Evolutionary conservation across 768 basidiomycete species (phyloP).

Genomic region (Tulasnella sp.): DNA sequence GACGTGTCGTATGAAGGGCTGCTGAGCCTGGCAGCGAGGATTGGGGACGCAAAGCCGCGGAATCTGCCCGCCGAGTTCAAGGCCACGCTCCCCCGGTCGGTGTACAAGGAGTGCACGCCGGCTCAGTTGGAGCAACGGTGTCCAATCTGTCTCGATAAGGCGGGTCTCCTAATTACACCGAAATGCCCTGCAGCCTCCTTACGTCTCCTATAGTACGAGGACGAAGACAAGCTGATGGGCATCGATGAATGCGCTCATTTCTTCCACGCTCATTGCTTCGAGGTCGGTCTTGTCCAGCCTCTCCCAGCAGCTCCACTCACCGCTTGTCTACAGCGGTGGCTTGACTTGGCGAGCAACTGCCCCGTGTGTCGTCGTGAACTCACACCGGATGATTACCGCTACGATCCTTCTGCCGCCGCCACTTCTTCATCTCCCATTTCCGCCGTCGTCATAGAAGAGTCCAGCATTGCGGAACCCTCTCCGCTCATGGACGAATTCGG

Average conservation of each 20-base stretch:
- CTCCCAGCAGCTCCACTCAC: background rate
- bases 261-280: conserved; percentile 19
- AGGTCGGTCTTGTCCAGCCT: background rate
- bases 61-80: conserved; percentile 11
- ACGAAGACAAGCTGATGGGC: conserved; percentile 15
- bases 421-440: background rate
- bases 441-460: no score
- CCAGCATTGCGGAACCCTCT: no score
- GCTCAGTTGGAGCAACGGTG: conserved; percentile 13
- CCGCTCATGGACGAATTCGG: no score
- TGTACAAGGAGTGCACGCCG: conserved; percentile 17
- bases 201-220: conserved; percentile 17
- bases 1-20: conserved; percentile 21
- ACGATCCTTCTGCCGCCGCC: background rate
- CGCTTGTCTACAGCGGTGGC: background rate
- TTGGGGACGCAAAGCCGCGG: conserved; percentile 21
- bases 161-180: background rate
- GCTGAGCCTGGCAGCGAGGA: conserved; percentile 18
- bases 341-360: conserved; percentile 5
- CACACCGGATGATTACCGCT: conserved; percentile 9
- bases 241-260: conserved; percentile 18
- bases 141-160: conserved; percentile 17
- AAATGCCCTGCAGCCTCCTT: background rate
- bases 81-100: conserved; percentile 1
- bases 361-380: conserved; percentile 12